Evolutionary conservation across 164 flowering plant species (phyloP).

Genomic region (Macadamia tetraphylla): DNA sequence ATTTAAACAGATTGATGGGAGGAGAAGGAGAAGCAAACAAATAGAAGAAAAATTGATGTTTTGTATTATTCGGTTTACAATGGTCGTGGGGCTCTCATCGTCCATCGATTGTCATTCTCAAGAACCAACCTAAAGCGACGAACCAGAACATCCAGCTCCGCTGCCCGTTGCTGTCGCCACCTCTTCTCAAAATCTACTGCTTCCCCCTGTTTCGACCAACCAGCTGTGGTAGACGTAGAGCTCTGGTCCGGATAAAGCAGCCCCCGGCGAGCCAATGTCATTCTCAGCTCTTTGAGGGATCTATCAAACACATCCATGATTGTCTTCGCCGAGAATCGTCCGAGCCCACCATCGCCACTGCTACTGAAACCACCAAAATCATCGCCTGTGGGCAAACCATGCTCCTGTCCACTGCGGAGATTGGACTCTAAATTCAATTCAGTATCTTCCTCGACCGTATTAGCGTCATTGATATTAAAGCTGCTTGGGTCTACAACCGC

Average conservation of each 20-base stretch:
- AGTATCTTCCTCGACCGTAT: conserved; percentile 3
- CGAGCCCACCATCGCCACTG: conserved; percentile 8
- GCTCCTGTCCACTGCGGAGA: conserved; percentile 6
- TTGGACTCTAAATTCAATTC: conserved; percentile 20
- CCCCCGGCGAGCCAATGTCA: conserved; percentile 11
- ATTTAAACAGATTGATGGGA: too few relatives aligned
- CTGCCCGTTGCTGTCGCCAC: conserved; percentile 40
- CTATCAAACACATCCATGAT: conserved; percentile 24
- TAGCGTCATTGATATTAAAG: neutral
- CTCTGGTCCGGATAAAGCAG: conserved; percentile 8
- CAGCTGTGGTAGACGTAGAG: neutral
- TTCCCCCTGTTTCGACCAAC: conserved; percentile 7
- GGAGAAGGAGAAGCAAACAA: too few relatives aligned
- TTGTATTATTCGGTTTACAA: too few relatives aligned
- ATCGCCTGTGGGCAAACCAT: neutral
- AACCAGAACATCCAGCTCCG: conserved; percentile 49
- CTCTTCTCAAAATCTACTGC: conserved; percentile 25
- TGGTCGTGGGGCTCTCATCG: neutral
- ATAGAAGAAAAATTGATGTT: too few relatives aligned
- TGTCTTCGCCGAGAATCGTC: conserved; percentile 10
- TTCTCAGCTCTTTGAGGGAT: conserved; percentile 16
- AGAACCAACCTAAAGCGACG: conserved; percentile 54
- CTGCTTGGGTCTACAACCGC: neutral
- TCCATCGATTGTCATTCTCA: conserved; percentile 24
- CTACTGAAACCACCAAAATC: neutral